Evolutionary conservation across 1,139 yeast species (phyloP).

Genomic region (Sugiyamaella japonica): DNA sequence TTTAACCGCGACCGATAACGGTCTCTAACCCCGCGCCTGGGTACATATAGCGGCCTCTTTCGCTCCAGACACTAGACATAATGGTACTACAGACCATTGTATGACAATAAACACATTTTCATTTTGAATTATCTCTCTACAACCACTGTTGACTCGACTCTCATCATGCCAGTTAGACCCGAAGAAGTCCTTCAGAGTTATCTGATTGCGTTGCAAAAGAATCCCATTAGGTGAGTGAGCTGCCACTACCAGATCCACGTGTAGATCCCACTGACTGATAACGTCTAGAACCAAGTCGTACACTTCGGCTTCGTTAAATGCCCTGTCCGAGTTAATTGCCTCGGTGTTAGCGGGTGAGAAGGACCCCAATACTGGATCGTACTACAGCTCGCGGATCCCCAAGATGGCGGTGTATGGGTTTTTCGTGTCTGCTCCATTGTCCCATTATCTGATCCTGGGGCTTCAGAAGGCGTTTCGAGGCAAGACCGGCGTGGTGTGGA

Average conservation of each 20-base stretch:
- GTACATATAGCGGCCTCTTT: background rate
- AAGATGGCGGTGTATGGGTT: slow-evolving; percentile 75
- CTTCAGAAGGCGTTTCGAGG: slow-evolving; percentile 42
- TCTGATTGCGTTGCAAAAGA: slow-evolving; percentile 32
- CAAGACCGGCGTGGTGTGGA: slow-evolving; percentile 39
- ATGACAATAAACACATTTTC: too few species aligned
- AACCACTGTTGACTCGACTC: background rate
- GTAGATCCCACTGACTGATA: background rate
- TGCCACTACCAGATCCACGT: background rate
- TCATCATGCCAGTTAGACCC: slow-evolving; percentile 14
- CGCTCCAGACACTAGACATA: too few species aligned
- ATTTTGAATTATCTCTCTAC: background rate
- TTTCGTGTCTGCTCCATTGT: slow-evolving; percentile 67
- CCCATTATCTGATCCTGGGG: slow-evolving; percentile 51
- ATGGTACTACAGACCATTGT: too few species aligned
- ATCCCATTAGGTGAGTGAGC: slow-evolving; percentile 31
- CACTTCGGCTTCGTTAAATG: slow-evolving; percentile 43
- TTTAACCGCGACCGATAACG: slow-evolving; percentile 6
- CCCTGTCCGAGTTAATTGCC: slow-evolving; percentile 41
- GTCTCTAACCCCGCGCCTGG: background rate
- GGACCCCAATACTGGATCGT: slow-evolving; percentile 41
- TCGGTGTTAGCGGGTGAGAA: slow-evolving; percentile 42
- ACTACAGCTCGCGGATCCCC: slow-evolving; percentile 48
- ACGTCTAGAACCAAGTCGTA: slow-evolving; percentile 39
- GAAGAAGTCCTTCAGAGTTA: slow-evolving; percentile 26